These are phyloP conservation scores for Xylaria multiplex DNA, from an alignment of 2,329 filamentous ascomycete species.

Conservation along the genomic window DNA sequence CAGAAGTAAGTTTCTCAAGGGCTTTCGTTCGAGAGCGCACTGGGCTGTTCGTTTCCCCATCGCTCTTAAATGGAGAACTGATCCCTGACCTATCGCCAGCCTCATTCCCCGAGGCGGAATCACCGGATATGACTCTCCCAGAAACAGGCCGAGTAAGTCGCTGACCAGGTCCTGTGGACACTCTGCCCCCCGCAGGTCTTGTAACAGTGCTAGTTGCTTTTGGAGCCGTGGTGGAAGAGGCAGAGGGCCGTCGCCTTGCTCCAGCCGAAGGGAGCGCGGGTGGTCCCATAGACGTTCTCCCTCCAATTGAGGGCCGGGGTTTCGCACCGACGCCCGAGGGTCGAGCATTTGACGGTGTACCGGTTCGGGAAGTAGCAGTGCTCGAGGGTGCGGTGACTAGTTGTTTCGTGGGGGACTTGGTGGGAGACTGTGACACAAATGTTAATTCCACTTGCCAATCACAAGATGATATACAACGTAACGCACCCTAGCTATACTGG, in stretches of 20 bases:
- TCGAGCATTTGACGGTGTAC: slow-evolving; percentile 68
- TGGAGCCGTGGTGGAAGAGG: slow-evolving; percentile 53
- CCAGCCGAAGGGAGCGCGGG: slow-evolving; percentile 62
- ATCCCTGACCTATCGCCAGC: slow-evolving; percentile 53
- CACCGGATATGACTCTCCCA: slow-evolving; percentile 58
- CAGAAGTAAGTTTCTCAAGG: slow-evolving; percentile 61
- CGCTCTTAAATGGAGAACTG: slow-evolving; percentile 62
- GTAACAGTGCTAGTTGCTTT: slow-evolving; percentile 46
- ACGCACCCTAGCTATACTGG: slow-evolving; percentile 67
- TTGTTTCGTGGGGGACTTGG: slow-evolving; percentile 83
- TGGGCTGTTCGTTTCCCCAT: slow-evolving; percentile 63
- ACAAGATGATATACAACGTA: slow-evolving; percentile 8
- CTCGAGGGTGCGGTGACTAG: slow-evolving; percentile 65
- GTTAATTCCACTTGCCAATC: slow-evolving; percentile 5
- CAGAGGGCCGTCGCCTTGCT: slow-evolving; percentile 57
- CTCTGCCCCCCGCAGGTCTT: slow-evolving; percentile 55
- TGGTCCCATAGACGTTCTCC: slow-evolving; percentile 74
- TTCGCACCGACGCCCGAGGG: slow-evolving; percentile 58
- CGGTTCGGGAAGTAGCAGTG: slow-evolving; percentile 69
- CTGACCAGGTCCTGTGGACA: slow-evolving; percentile 50
- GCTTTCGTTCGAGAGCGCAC: slow-evolving; percentile 61
- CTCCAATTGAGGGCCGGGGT: slow-evolving; percentile 65
- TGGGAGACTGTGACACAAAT: slow-evolving; percentile 68
- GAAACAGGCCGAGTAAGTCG: slow-evolving; percentile 53
- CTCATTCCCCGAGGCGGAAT: slow-evolving; percentile 58